Conservation (phyloP, 2,329 filamentous ascomycete species). For the Fusarium succisae region DNA sequence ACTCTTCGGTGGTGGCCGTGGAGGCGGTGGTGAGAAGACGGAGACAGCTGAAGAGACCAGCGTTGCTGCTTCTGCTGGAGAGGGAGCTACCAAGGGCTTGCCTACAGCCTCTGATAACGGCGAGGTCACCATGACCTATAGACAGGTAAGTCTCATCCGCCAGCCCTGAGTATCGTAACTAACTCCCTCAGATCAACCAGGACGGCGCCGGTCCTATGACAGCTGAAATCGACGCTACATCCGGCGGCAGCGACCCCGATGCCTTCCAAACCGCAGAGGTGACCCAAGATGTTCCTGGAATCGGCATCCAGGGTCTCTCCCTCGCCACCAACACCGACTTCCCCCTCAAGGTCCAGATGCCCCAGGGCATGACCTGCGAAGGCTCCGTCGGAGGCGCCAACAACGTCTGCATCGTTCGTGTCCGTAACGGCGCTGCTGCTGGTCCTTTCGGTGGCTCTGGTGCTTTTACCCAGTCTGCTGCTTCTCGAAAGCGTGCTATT, state of each 20-base stretch:
- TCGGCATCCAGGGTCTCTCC: conserved; percentile 65
- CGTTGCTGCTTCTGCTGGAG: conserved; percentile 64
- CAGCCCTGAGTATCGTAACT: rapidly evolving
- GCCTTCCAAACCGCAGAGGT: conserved; percentile 70
- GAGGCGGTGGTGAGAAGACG: conserved; percentile 50
- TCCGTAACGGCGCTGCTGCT: conserved; percentile 69
- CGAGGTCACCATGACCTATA: conserved; percentile 70
- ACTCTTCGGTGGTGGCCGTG: conserved; percentile 39
- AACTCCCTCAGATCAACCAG: conserved; percentile 67
- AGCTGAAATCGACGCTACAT: conserved; percentile 69
- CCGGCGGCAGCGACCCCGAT: conserved; percentile 66
- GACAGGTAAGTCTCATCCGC: conserved; percentile 46
- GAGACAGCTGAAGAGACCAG: conserved; percentile 45
- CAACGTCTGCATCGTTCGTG: conserved; percentile 72
- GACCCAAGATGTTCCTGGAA: conserved; percentile 68
- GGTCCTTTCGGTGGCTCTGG: conserved; percentile 74
- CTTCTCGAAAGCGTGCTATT: conserved; percentile 69
- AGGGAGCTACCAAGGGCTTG: conserved; percentile 62
- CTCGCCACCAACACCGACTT: conserved; percentile 70
- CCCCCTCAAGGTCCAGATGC: conserved; percentile 72
- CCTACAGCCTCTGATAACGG: conserved; percentile 70
- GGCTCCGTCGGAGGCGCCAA: conserved; percentile 65
- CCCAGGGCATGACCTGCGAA: conserved; percentile 72
- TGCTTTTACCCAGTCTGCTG: conserved; percentile 69
- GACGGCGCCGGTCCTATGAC: conserved; percentile 73